Percentiles rank a stretch among this genome's conserved stretches.
Conservation (phyloP, 495 filamentous ascomycete species). For the Penicillium parvum region DNA sequence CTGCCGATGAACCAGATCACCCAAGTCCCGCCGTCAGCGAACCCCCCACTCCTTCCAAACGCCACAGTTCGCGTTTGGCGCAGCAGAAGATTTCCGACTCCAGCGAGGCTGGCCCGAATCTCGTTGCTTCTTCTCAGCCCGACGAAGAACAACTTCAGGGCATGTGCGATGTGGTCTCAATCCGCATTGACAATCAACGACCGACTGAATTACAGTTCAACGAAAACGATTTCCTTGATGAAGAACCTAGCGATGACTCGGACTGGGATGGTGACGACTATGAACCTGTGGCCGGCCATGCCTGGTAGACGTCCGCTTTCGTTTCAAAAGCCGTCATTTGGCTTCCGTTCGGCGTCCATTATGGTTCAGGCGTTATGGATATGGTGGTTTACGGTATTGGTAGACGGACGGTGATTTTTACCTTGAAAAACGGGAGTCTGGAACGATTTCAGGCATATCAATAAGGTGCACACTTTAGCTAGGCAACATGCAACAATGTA, state of each 20-base stretch:
- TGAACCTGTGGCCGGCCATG: conserved; percentile 22
- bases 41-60: conserved; percentile 29
- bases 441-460: no score
- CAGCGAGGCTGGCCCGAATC: conserved; percentile 7
- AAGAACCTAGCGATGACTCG: conserved; percentile 65
- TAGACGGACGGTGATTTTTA: no score
- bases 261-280: conserved; percentile 63
- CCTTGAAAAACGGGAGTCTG: no score
- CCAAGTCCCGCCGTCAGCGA: conserved; percentile 11
- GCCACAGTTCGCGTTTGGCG: conserved; percentile 40
- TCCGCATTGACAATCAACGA: conserved; percentile 79
- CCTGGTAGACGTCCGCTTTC: conserved; percentile 20
- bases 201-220: conserved; percentile 66
- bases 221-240: conserved; percentile 77
- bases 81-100: conserved; percentile 22
- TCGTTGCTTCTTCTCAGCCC: not conserved
- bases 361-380: not conserved
- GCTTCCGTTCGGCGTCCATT: not conserved
- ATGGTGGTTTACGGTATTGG: no score
- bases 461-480: no score
- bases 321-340: not conserved
- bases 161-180: conserved; percentile 72
- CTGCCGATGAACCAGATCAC: conserved; percentile 1
- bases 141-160: conserved; percentile 53
- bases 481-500: no score